Evolutionary conservation across 2,329 filamentous ascomycete genomes (phyloP).

Genomic region (Neonectria ditissima): DNA sequence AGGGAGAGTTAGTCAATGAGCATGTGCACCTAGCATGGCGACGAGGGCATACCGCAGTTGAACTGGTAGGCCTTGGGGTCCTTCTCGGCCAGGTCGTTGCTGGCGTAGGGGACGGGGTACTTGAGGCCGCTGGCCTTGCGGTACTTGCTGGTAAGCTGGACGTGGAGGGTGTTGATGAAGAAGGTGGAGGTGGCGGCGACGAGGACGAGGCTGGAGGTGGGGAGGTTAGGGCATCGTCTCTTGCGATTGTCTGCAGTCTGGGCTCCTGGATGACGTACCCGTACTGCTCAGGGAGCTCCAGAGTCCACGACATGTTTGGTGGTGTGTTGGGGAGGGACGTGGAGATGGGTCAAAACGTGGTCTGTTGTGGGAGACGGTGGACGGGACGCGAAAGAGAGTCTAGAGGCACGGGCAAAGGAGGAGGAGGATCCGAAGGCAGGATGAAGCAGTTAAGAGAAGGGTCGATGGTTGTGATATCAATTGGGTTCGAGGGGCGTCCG

Average conservation of each 20-base stretch:
- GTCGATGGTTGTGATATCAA: not conserved
- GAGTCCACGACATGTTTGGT: constrained; percentile 56
- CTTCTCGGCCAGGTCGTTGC: constrained; percentile 64
- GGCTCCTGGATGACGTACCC: constrained; percentile 54
- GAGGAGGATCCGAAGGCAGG: not conserved
- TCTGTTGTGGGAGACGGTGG: not conserved
- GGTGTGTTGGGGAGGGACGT: constrained; percentile 11
- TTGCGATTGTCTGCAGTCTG: not conserved
- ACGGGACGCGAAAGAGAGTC: not conserved
- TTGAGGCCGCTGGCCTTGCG: constrained; percentile 66
- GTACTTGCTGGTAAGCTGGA: constrained; percentile 57
- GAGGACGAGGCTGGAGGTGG: constrained; percentile 70
- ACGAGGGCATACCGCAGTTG: constrained; percentile 66
- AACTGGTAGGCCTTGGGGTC: constrained; percentile 67
- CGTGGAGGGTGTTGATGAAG: constrained; percentile 68
- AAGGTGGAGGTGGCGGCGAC: constrained; percentile 67
- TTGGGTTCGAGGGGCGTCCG: not conserved
- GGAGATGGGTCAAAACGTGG: constrained; percentile 13
- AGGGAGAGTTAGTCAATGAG: constrained; percentile 28
- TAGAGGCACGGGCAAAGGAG: not conserved
- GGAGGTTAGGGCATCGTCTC: not conserved
- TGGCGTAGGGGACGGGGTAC: constrained; percentile 70
- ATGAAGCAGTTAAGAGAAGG: not conserved
- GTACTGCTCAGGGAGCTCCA: constrained; percentile 63
- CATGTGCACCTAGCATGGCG: not conserved